Evolutionary conservation across 257 asterid species (phyloP).

Genomic region (Salvia rosmarinus): DNA sequence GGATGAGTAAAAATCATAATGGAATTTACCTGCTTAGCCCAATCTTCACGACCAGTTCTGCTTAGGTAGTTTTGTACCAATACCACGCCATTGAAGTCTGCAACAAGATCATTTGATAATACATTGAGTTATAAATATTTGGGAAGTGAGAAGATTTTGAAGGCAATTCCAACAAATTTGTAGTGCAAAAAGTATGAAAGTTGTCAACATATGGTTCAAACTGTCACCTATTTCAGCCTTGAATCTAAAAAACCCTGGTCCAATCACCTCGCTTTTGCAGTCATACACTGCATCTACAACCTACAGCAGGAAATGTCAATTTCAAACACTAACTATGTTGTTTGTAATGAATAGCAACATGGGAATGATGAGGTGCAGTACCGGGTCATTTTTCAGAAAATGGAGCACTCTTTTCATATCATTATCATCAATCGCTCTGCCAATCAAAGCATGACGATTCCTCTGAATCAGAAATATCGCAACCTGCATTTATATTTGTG

Average conservation of each 20-base stretch:
- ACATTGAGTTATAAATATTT: background rate
- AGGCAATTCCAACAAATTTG: slow-evolving; percentile 4
- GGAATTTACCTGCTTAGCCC: slow-evolving; percentile 83
- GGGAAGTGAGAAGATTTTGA: slow-evolving; percentile 14
- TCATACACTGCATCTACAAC: slow-evolving; percentile 93
- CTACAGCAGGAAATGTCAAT: slow-evolving; percentile 41
- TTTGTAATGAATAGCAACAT: slow-evolving; percentile 15
- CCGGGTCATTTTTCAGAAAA: slow-evolving; percentile 83
- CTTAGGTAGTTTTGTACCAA: slow-evolving; percentile 85
- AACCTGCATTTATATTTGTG: slow-evolving; percentile 56
- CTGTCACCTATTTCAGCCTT: slow-evolving; percentile 95
- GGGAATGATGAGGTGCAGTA: slow-evolving; percentile 38
- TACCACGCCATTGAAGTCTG: slow-evolving; percentile 92
- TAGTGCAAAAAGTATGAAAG: slow-evolving; percentile 23
- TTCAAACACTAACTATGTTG: slow-evolving; percentile 29
- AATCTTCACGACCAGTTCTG: slow-evolving; percentile 91
- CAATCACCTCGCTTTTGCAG: slow-evolving; percentile 99
- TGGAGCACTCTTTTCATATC: slow-evolving; percentile 87
- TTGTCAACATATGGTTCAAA: slow-evolving; percentile 24
- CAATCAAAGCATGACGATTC: slow-evolving; percentile 96
- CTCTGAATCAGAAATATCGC: slow-evolving; percentile 96
- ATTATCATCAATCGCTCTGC: slow-evolving; percentile 91
- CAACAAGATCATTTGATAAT: slow-evolving; percentile 36
- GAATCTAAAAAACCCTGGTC: slow-evolving; percentile 97
- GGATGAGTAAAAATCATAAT: background rate